Base-by-base conservation (phyloP, 495 filamentous ascomycete genomes). In the Neurospora sp. region DNA sequence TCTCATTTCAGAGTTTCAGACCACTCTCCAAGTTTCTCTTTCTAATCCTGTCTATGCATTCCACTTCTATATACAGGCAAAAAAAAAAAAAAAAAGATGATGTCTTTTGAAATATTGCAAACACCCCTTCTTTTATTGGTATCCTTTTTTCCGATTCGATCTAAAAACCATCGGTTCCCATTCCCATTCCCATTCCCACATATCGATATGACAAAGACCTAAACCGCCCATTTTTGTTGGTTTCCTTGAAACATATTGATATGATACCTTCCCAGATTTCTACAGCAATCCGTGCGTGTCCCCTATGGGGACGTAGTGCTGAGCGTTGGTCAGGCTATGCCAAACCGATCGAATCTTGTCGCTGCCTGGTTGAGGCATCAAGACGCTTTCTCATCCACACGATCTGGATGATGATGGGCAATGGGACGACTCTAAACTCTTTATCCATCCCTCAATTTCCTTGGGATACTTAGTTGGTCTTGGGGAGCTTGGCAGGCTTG, bases 401-500 rank as follows among this genome's bases (percentile, higher is more conserved):
- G 27, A 31, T 27, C 22, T 27, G 14, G 53, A 31, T 53, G 44
- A 20, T 46, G 44, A 20, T 53, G 46, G 46, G 46, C 20, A 27
- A 53, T 53, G 20, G 46, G 46, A 14, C 5, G 46, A 27, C 14
- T 61, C 6, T 48, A 18, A 3, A 35, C 41, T 70, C 18, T 9
- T 27, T 16, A 35, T 10, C 31, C 14, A 3, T 20, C 20, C 18
- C 27, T 14, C 68, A 16, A 1, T 9, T 27, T 59, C 31, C 40
- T 37, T 71, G 38, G 1, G 74, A 61, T 61, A 18, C 70, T 71
- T 53, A 71, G 46, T 53, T 53, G 16, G 42, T 18, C 70, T 71
- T 46, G 39, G 71, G 31, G 42, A 81, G 75, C 76, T 76, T 78
- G 22, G 76, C 53, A 9, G 93, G 92, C 77, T 87, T 84, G 69